These are phyloP conservation scores for Skeletonema costatum DNA, from an alignment of 108 stramenopile genomes.

Conservation along the genomic window DNA sequence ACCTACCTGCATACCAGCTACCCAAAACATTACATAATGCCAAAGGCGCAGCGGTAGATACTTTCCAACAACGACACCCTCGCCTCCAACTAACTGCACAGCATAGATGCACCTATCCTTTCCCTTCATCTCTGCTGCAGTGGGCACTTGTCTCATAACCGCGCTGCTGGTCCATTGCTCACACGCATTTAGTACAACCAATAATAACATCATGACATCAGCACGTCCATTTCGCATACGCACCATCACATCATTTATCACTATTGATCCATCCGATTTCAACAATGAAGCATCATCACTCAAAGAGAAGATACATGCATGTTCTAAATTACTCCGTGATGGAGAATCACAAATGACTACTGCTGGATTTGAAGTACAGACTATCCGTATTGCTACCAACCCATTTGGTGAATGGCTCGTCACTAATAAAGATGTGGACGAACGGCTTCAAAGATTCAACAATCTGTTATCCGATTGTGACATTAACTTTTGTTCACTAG, in stretches of 20 bases:
- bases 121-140: too few species aligned
- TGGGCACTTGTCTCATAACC: too few species aligned
- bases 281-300: constrained; percentile 2
- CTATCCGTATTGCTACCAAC: constrained; percentile 85
- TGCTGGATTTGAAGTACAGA: constrained; percentile 77
- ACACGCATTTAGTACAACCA: too few species aligned
- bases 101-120: too few species aligned
- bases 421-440: neutral
- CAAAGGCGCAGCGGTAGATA: too few species aligned
- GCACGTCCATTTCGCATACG: constrained; percentile 47
- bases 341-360: constrained; percentile 26
- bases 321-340: constrained; percentile 21
- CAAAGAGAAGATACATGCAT: constrained; percentile 16
- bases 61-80: too few species aligned
- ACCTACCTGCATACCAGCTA: too few species aligned
- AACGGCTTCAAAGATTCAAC: constrained; percentile 32
- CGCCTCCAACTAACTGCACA: too few species aligned
- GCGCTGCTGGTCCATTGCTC: too few species aligned
- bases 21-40: too few species aligned
- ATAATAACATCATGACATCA: neutral
- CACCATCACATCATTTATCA: constrained; percentile 57
- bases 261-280: constrained; percentile 43
- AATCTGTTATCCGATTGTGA: constrained; percentile 34
- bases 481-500: constrained; percentile 77
- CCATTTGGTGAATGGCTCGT: constrained; percentile 82